These are phyloP conservation scores for Amanita polypyramis DNA, from an alignment of 768 basidiomycete species.

Conservation along the genomic window DNA sequence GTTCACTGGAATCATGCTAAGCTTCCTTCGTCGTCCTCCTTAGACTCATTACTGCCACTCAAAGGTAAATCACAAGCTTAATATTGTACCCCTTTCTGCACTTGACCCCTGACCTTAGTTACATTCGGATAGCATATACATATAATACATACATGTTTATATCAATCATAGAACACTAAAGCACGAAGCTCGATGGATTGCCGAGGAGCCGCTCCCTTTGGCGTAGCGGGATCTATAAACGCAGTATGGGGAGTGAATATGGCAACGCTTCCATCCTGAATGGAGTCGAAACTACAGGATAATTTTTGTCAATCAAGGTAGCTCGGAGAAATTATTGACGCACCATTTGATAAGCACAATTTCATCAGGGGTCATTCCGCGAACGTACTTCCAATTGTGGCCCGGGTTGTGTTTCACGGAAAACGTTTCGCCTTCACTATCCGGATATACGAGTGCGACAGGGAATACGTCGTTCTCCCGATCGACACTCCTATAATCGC, in stretches of 20 bases:
- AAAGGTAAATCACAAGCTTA: no score
- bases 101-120: no score
- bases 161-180: constrained; percentile 39
- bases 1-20: no score
- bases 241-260: constrained; percentile 43
- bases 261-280: constrained; percentile 31
- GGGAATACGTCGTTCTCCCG: constrained; percentile 30
- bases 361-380: constrained; percentile 38
- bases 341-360: constrained; percentile 45
- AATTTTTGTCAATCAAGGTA: neutral
- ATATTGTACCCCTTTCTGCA: no score
- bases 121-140: no score
- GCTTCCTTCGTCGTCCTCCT: no score
- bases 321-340: constrained; percentile 8
- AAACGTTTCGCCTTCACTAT: constrained; percentile 42
- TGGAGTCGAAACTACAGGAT: constrained; percentile 26
- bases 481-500: constrained; percentile 39
- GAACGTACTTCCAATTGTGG: constrained; percentile 42
- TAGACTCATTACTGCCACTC: no score
- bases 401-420: constrained; percentile 34
- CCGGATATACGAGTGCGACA: constrained; percentile 34
- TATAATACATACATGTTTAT: neutral
- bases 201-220: constrained; percentile 28
- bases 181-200: constrained; percentile 45
- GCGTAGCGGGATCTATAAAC: constrained; percentile 36